These are phyloP conservation scores for Blastobotrys chiropterorum DNA, from an alignment of 805 yeast genomes.

Conservation along the genomic window DNA sequence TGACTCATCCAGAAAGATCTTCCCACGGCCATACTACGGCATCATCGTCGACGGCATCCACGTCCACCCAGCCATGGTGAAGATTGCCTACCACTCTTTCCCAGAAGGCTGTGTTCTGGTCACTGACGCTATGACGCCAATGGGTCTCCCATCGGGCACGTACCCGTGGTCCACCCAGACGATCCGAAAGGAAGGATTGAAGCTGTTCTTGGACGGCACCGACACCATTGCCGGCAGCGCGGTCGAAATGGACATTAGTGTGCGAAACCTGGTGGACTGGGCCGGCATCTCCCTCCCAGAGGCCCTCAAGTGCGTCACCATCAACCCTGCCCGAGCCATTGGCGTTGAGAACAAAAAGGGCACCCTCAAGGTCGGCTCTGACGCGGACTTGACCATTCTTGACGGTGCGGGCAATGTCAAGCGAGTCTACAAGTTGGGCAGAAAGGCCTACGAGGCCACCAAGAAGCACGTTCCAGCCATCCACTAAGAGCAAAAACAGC, in stretches of 20 bases:
- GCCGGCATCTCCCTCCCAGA: slow-evolving; percentile 41
- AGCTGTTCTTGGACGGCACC: slow-evolving; percentile 45
- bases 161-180: slow-evolving; percentile 46
- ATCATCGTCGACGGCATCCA: slow-evolving; percentile 55
- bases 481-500: not conserved
- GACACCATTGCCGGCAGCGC: slow-evolving; percentile 58
- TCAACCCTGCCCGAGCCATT: slow-evolving; percentile 47
- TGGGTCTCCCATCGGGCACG: slow-evolving; percentile 52
- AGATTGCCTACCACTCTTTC: slow-evolving; percentile 44
- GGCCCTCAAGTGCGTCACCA: slow-evolving; percentile 52
- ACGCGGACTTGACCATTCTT: slow-evolving; percentile 50
- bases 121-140: slow-evolving; percentile 54
- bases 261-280: slow-evolving; percentile 48
- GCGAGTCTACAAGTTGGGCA: slow-evolving; percentile 48
- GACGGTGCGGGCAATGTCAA: slow-evolving; percentile 39
- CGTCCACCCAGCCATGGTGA: slow-evolving; percentile 49
- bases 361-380: slow-evolving; percentile 45
- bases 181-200: slow-evolving; percentile 43
- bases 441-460: slow-evolving; percentile 25
- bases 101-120: slow-evolving; percentile 51
- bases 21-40: slow-evolving; percentile 42
- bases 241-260: slow-evolving; percentile 46
- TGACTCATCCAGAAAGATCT: not conserved
- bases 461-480: not conserved
- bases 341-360: slow-evolving; percentile 43